phyloP scores from a whole-genome alignment of 441 rosid species.

The Adansonia grandidieri region DNA sequence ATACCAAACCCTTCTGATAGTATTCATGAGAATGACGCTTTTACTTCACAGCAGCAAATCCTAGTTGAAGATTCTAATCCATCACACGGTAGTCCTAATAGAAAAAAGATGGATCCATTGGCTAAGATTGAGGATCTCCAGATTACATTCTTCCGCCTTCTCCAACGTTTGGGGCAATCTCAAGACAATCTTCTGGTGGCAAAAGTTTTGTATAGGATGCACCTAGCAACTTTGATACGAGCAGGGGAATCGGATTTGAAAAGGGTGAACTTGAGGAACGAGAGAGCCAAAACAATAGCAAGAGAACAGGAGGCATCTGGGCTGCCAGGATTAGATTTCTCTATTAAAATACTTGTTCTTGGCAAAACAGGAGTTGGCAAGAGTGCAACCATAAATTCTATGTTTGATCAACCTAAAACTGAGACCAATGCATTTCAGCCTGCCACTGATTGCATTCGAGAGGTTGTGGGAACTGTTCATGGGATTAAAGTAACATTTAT shows the following conservation, averaged over 20 bases:
- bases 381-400: conserved; percentile 93
- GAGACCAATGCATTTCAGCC: conserved; percentile 80
- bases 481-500: conserved; percentile 81
- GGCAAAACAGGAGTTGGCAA: conserved; percentile 97
- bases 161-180: conserved; percentile 62
- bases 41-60: conserved; percentile 44
- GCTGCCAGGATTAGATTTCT: conserved; percentile 64
- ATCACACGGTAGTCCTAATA: conserved; percentile 30
- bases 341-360: conserved; percentile 72
- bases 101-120: conserved; percentile 52
- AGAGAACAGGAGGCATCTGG: conserved; percentile 77
- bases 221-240: conserved; percentile 75
- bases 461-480: conserved; percentile 64
- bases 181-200: conserved; percentile 69
- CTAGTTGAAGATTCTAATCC: conserved; percentile 46
- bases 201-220: conserved; percentile 78
- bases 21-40: conserved; percentile 44
- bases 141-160: conserved; percentile 71
- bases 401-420: conserved; percentile 72
- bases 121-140: conserved; percentile 70
- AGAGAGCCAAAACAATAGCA: conserved; percentile 59
- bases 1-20: conserved; percentile 45
- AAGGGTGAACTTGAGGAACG: conserved; percentile 51
- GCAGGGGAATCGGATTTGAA: conserved; percentile 70
- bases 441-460: conserved; percentile 65